Evolutionary conservation across 192 early-diverging fungal genomes (phyloP).

Genomic region (Coemansia sp.): DNA sequence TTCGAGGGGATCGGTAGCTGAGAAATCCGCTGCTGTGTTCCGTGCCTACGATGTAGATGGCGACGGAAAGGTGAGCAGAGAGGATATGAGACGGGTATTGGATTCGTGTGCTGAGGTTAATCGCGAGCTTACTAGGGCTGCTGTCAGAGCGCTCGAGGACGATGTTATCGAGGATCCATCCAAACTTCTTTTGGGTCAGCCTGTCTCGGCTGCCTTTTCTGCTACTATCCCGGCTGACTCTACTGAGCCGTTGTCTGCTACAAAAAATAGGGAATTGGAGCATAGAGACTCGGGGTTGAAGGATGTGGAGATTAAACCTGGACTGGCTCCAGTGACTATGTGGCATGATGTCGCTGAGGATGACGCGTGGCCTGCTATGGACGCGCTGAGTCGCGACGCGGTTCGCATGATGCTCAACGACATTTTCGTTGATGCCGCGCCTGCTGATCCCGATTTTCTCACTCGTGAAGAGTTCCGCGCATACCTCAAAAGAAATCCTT

Average conservation of each 20-base stretch:
- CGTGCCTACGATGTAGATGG: conserved; percentile 89
- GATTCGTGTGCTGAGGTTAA: conserved; percentile 90
- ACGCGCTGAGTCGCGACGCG: conserved; percentile 89
- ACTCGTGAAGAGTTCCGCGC: conserved; percentile 75
- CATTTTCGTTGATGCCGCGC: conserved; percentile 67
- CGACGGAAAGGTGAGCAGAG: conserved; percentile 79
- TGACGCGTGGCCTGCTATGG: conserved; percentile 83
- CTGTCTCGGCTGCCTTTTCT: conserved; percentile 87
- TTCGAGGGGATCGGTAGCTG: conserved; percentile 85
- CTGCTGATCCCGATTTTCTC: conserved; percentile 64
- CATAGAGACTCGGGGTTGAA: background rate
- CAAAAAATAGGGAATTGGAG: background rate
- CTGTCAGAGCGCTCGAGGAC: conserved; percentile 82
- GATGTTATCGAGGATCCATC: conserved; percentile 64
- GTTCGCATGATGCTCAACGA: conserved; percentile 93
- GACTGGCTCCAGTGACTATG: conserved; percentile 30
- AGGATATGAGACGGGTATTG: conserved; percentile 86
- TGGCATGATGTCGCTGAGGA: conserved; percentile 55
- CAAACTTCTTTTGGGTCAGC: conserved; percentile 59
- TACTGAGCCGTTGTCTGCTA: background rate
- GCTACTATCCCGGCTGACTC: conserved; percentile 67
- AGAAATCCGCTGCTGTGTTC: conserved; percentile 78
- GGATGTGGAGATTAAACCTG: background rate
- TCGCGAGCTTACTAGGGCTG: conserved; percentile 82
- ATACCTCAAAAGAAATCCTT: conserved; percentile 78